Evolutionary conservation across 2,329 filamentous ascomycete species (phyloP).

Genomic region (Fusarium sp.): DNA sequence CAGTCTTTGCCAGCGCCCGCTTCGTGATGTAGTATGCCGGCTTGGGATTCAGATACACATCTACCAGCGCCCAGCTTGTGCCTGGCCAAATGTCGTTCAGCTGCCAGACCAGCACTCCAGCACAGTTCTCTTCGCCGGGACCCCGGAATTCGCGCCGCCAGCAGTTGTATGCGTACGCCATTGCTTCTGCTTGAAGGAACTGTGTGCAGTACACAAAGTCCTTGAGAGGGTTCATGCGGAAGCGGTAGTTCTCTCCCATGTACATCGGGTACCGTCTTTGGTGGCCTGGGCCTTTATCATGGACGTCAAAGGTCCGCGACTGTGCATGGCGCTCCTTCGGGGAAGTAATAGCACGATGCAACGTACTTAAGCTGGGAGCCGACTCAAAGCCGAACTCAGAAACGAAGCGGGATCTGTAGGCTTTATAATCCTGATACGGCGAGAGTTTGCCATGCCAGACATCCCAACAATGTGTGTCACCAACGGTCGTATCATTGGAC

Average conservation of each 20-base stretch:
- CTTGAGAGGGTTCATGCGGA: constrained; percentile 59
- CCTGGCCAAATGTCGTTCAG: constrained; percentile 81
- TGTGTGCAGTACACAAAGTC: constrained; percentile 83
- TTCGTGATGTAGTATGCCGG: constrained; percentile 68
- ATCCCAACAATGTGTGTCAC: not conserved
- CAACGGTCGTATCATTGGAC: not conserved
- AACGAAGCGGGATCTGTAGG: constrained; percentile 81
- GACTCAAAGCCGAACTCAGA: constrained; percentile 83
- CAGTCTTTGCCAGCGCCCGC: constrained; percentile 58
- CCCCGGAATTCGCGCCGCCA: constrained; percentile 67
- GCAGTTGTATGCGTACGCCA: constrained; percentile 66
- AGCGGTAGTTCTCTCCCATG: constrained; percentile 81
- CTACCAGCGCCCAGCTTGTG: constrained; percentile 76
- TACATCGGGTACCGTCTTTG: constrained; percentile 83
- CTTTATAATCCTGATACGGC: constrained; percentile 82
- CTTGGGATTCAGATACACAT: constrained; percentile 76
- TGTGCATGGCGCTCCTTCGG: constrained; percentile 72
- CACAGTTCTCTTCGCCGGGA: constrained; percentile 67
- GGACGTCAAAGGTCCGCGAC: constrained; percentile 83
- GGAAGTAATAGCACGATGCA: constrained; percentile 74
- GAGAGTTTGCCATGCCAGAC: constrained; percentile 83
- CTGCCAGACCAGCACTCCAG: constrained; percentile 78
- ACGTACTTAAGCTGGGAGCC: constrained; percentile 78
- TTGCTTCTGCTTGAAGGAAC: constrained; percentile 68
- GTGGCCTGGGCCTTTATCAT: constrained; percentile 87